These are phyloP conservation scores for Coniochaeta prunicola DNA, from an alignment of 2,329 filamentous ascomycete species.

Conservation along the genomic window DNA sequence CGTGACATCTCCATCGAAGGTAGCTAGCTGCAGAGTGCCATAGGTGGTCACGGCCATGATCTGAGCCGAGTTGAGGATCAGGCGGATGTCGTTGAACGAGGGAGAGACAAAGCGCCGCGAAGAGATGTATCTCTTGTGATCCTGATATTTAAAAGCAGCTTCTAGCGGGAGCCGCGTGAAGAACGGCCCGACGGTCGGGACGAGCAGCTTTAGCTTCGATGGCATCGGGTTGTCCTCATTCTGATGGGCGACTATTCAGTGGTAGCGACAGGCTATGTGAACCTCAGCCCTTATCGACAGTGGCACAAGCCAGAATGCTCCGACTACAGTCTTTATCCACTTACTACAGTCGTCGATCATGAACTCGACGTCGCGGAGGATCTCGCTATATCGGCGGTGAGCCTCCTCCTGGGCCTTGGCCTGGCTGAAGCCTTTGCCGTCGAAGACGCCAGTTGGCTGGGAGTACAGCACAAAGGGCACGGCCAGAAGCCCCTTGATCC, in stretches of 20 bases:
- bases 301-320: neutral
- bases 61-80: conserved; percentile 92
- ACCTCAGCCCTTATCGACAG: neutral
- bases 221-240: conserved; percentile 56
- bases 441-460: conserved; percentile 82
- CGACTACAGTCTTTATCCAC: conserved; percentile 9
- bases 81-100: conserved; percentile 91
- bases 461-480: conserved; percentile 96
- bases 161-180: conserved; percentile 84
- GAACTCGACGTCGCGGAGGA: conserved; percentile 86
- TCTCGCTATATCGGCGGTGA: conserved; percentile 85
- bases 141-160: conserved; percentile 87
- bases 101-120: conserved; percentile 88
- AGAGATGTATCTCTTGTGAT: conserved; percentile 78
- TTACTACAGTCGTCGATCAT: conserved; percentile 88
- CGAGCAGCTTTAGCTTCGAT: conserved; percentile 87
- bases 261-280: conserved; percentile 3
- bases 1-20: conserved; percentile 96
- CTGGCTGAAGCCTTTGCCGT: conserved; percentile 57
- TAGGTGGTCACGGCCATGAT: conserved; percentile 77
- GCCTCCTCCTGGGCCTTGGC: conserved; percentile 71
- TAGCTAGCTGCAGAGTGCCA: conserved; percentile 73
- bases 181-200: conserved; percentile 87
- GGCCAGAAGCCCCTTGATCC: conserved; percentile 91
- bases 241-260: conserved; percentile 59